Evolutionary conservation across 768 basidiomycete species (phyloP).

Genomic region (Ramaria sp.): DNA sequence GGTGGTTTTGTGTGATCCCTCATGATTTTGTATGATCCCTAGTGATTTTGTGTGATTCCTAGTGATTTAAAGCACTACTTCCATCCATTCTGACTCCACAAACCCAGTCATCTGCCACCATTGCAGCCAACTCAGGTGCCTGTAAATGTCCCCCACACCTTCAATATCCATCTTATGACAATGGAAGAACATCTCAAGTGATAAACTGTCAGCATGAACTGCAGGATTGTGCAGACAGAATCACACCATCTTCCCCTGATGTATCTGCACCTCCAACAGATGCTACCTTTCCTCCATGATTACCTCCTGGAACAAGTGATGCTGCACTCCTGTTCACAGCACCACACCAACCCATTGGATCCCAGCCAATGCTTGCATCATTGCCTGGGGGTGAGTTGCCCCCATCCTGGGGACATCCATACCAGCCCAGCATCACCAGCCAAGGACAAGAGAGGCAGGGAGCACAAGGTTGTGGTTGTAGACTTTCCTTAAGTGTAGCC

Average conservation of each 20-base stretch:
- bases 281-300: conserved; percentile 31
- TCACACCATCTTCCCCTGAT: conserved; percentile 3
- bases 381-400: conserved; percentile 7
- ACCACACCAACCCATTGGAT: not conserved
- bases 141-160: too few species aligned
- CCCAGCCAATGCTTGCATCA: conserved; percentile 8
- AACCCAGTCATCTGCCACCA: too few species aligned
- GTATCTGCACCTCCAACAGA: not conserved
- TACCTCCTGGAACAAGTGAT: conserved; percentile 44
- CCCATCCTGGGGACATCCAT: conserved; percentile 4
- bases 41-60: too few species aligned
- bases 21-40: too few species aligned
- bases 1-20: too few species aligned
- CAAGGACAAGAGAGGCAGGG: not conserved
- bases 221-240: conserved; percentile 3
- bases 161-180: too few species aligned
- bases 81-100: too few species aligned
- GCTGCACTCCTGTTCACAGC: conserved; percentile 25
- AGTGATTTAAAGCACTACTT: too few species aligned
- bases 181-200: too few species aligned
- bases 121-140: too few species aligned
- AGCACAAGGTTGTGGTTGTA: not conserved
- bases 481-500: conserved; percentile 33
- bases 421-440: conserved; percentile 4
- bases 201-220: not conserved